A percentile compares a stretch with the other conserved stretches of the same genome.
phyloP scores from a whole-genome alignment of 225 moss, liverwort and hornwort genomes.

The Neckera pumila region DNA sequence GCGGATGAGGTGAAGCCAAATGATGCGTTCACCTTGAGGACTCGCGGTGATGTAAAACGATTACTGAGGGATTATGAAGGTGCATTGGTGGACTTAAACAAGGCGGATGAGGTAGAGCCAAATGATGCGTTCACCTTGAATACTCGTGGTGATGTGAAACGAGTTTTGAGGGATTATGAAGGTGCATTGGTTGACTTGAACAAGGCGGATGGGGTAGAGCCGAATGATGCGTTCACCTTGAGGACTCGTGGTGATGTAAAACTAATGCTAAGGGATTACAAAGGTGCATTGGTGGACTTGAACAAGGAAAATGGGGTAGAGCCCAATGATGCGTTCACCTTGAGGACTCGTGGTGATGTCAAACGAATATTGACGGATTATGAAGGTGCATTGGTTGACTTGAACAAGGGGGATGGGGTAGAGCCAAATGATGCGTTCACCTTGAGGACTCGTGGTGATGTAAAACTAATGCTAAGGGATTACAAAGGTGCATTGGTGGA shows the following conservation, averaged over 20 bases:
- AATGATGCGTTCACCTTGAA: background rate
- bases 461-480: background rate
- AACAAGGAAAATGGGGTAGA: too few species aligned
- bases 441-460: fast-evolving
- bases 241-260: too few species aligned
- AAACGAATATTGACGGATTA: fast-evolving
- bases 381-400: background rate
- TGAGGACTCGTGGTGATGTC: fast-evolving
- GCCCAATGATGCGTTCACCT: background rate
- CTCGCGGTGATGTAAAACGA: background rate
- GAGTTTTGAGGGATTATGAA: fast-evolving
- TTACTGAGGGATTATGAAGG: background rate
- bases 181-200: background rate
- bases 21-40: background rate
- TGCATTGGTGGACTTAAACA: background rate
- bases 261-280: fast-evolving
- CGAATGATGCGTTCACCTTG: background rate
- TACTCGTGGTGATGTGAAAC: background rate
- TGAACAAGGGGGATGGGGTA: background rate
- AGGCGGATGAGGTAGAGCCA: background rate
- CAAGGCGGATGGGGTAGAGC: too few species aligned
- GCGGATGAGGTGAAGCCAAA: too few species aligned
- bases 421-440: background rate
- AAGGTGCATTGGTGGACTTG: background rate
- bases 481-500: background rate